Conservation (phyloP, 1,284 basidiomycete genomes). For the Polyporus tsugae region DNA sequence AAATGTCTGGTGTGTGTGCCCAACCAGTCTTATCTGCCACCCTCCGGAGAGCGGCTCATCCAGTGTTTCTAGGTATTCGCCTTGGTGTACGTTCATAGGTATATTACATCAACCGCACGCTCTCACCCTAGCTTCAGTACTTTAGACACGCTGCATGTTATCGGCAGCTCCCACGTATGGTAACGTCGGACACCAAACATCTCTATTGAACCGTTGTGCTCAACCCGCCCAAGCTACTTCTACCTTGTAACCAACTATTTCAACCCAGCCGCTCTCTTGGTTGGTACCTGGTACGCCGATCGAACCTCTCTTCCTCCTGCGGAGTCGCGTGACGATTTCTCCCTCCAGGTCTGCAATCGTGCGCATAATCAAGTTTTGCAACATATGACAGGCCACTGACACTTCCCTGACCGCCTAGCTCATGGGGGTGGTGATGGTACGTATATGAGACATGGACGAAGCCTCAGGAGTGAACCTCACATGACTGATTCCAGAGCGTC, state of each 20-base stretch:
- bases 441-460: background rate
- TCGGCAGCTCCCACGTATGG: constrained; percentile 7
- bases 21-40: background rate
- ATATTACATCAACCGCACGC: background rate
- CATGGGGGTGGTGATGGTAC: constrained; percentile 5
- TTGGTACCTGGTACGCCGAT: background rate
- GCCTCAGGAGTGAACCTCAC: background rate
- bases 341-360: background rate
- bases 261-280: constrained; percentile 4
- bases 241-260: constrained; percentile 4
- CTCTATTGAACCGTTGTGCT: background rate
- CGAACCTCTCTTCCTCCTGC: background rate
- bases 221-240: background rate
- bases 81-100: background rate
- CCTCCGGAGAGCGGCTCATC: background rate
- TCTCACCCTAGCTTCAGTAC: background rate
- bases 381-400: background rate
- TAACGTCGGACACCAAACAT: background rate
- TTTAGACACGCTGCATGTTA: background rate
- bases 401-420: background rate
- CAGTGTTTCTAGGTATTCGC: background rate
- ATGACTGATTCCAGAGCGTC: background rate
- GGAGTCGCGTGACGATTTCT: background rate
- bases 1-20: background rate
- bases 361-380: background rate